Evolutionary conservation across 2,329 filamentous ascomycete species (phyloP), one percentile per base, ranked within the genome.

Genomic region (Camillea tinctor): DNA sequence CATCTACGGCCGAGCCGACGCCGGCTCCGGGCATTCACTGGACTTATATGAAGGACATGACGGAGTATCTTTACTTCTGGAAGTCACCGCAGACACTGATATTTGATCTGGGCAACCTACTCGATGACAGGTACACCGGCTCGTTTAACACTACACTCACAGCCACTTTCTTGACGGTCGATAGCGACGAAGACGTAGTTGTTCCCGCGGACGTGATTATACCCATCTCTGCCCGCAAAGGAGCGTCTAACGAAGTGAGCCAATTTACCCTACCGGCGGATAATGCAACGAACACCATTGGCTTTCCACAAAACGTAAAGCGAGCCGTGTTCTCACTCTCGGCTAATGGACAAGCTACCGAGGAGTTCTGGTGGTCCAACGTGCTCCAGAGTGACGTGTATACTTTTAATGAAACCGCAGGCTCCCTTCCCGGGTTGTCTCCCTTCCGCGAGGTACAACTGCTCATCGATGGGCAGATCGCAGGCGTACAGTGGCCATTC

Each of bases 321-420:
- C 86, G 88, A 59, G 92, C 91, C 19, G 84, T 93, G 8, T 85
- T 94, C 58, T 87, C 89, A 0, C 81, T 95, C n/a, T 86, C 89
- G 8, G 90, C 91, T 17, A 92, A 88, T 65, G 92, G 90, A 0
- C 92, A 95, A 72, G 82, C 82, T 0, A 76, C 81, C 17, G 92
- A 95, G 75, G 92, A 96, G 72, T 94, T 94, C 69, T 96, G 92
- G 91, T 95, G 90, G 87, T 84, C 82, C 59, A 94, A 94, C 69
- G 87, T 92, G 1, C 83, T 89, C 1, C 81, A 88, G 50, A 84
- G 83, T 9, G 83, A 88, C 64, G 79, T 79, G 3, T 64, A 81
- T 40, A 81, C 83, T 3, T 94, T 93, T 70, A 77, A 81, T 4
- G 73, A 75, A 6, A 81, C 79, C 1, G 81, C 82, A 3, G 86